A percentile compares a stretch with the other conserved stretches of the same genome.
phyloP scores from a whole-genome alignment of 352 stramenopile genomes.

The Phytophthora aleatoria region DNA sequence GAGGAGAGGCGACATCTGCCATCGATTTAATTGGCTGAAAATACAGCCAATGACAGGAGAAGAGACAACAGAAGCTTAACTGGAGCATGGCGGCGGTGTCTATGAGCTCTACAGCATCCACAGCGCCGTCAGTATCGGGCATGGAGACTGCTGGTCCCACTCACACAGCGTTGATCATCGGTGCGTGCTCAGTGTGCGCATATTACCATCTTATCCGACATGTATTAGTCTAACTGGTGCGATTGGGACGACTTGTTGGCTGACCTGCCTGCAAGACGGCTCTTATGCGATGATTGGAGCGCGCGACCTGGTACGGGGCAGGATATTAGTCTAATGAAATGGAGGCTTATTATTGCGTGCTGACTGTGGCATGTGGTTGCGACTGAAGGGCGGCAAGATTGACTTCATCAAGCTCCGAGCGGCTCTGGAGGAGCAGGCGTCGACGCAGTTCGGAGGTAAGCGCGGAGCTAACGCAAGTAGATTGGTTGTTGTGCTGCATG shows the following conservation, averaged over 20 bases:
- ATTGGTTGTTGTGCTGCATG: constrained; percentile 8
- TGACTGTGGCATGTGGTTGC: constrained; percentile 7
- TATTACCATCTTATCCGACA: neutral
- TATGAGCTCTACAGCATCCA: constrained; percentile 17
- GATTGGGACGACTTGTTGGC: constrained; percentile 6
- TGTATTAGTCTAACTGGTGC: constrained; percentile 7
- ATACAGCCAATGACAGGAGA: constrained; percentile 12
- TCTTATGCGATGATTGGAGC: constrained; percentile 75
- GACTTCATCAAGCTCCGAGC: constrained; percentile 75
- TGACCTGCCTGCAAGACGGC: constrained; percentile 45
- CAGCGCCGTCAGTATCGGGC: constrained; percentile 17
- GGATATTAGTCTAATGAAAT: neutral
- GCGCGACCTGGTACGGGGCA: constrained; percentile 38
- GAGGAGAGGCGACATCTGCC: constrained; percentile 25
- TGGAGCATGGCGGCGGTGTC: neutral
- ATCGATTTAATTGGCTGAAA: constrained; percentile 22
- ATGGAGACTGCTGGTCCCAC: constrained; percentile 18
- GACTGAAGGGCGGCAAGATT: constrained; percentile 55
- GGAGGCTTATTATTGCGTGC: neutral
- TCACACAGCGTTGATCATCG: constrained; percentile 71
- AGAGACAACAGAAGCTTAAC: too few species aligned
- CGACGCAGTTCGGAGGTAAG: constrained; percentile 58
- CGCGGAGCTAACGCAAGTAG: neutral
- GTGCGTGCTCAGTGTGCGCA: constrained; percentile 23
- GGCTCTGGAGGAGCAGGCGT: constrained; percentile 54